Percentiles rank a stretch among this genome's conserved stretches.
These are phyloP conservation scores for Leersia perrieri DNA, from an alignment of 176 grass and related monocot genomes.

Conservation along the genomic window DNA sequence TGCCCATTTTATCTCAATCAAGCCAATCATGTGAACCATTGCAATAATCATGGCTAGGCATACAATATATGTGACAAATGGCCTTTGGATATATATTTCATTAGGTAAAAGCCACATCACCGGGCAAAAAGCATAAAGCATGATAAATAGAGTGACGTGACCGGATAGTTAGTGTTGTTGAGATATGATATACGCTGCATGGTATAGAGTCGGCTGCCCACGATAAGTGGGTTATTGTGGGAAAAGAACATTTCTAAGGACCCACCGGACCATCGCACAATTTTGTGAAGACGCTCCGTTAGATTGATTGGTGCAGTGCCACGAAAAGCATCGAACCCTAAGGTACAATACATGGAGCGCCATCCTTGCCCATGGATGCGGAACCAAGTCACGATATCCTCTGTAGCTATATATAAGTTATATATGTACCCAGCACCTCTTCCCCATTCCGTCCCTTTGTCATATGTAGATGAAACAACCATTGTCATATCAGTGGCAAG, in stretches of 20 bases:
- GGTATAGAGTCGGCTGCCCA: background rate
- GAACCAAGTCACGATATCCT: constrained; percentile 37
- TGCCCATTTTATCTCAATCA: constrained; percentile 30
- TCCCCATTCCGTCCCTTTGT: constrained; percentile 13
- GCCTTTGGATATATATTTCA: constrained; percentile 30
- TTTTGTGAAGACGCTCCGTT: constrained; percentile 37
- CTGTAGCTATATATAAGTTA: constrained; percentile 32
- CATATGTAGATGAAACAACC: constrained; percentile 19
- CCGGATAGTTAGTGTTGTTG: constrained; percentile 32
- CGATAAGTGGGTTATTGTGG: constrained; percentile 24
- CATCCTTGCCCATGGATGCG: constrained; percentile 38
- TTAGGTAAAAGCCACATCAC: constrained; percentile 40
- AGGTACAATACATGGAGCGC: constrained; percentile 32
- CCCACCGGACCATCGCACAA: constrained; percentile 33
- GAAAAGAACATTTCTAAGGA: constrained; percentile 49
- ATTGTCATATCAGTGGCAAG: background rate
- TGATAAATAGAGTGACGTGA: constrained; percentile 31
- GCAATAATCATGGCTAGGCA: constrained; percentile 4
- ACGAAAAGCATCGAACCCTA: constrained; percentile 6
- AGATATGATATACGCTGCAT: constrained; percentile 27
- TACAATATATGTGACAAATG: constrained; percentile 9
- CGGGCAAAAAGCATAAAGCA: constrained; percentile 24
- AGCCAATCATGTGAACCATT: constrained; percentile 18
- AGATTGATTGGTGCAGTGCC: constrained; percentile 40
- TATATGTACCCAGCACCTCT: constrained; percentile 29